Evolutionary conservation across 805 yeast species (phyloP), one percentile per base, ranked within the genome.

Genomic region (Priceomyces castillae): DNA sequence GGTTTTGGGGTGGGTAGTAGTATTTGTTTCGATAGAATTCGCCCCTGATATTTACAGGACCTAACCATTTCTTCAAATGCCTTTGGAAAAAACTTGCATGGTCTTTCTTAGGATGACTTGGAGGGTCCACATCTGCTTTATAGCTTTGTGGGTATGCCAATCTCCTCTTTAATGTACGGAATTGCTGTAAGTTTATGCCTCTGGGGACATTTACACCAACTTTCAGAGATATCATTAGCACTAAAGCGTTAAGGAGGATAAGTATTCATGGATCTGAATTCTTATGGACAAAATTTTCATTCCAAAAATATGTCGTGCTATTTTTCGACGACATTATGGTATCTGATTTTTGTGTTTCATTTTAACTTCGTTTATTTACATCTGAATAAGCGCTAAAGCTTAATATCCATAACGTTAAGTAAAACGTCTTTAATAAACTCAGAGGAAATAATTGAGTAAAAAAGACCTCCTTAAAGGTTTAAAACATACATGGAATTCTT

Each of bases 41-140:
- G 15, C 96, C 96, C 62, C 84, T 83, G 66, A 80, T 80, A 65
- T 88, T 89, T 61, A 74, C 79, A 30, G 92, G 92, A 2, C 97
- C 97, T 44, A 90, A 69, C 67, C 88, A 90, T 50, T 76, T 79
- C 51, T 80, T 78, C 77, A 89, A 70, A 31, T 81, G 80, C 59
- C 78, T 73, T 54, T 78, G 78, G 58, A 84, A 72, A 46, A 76
- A 78, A 7, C 86, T 74, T 9, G 69, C 49, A 44, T 69, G 75
- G 54, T 69, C 75, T 48, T 69, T 69, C 50, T 67, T 65, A 16
- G 60, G 56, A 40, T 58, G 60, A 22, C 60, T 52, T 40, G 54
- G 53, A 11, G 60, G 64, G n/a, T 62, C 66, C 30, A 57, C 56
- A 41, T 59, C 56, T 10, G 67, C 64, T 28, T 50, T 54, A 51